Base-by-base conservation (phyloP, 1,139 yeast genomes). In the Pichia sp. region DNA sequence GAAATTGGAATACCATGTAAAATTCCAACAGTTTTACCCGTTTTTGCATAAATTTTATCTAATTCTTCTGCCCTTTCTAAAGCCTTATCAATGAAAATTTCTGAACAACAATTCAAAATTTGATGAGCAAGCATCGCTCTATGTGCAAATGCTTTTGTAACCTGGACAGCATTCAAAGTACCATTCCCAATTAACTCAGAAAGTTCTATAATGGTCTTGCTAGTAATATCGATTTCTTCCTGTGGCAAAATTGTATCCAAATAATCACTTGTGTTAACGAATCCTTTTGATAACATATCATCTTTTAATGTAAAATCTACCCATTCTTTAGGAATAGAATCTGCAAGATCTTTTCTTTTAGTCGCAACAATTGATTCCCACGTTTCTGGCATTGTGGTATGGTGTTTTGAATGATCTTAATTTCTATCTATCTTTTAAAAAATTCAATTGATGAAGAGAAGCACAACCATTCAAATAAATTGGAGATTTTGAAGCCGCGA, bases 1-100 rank as follows among this genome's bases (percentile, higher is more conserved):
- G 84, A 75, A 28, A 81, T 64, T 7, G 88, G 88, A 43, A 81
- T 60, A 2, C 88, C 88, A 41, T 80, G 85, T 30, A 80, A 60
- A 4, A 81, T 78, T 13, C 82, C 81, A 6, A 65, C 42, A 0
- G 61, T 47, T 35, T 61, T 57, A 4, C 72, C 74, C 3, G 57
- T 56, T 30, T 55, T 45, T 13, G 47, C 46, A 35, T 50, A 63
- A 44, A 61, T 57, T 13, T 56, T 60, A 50, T 76, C 81, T 47
- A 74, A 62, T 40, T 61, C 61, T 46, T 67, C 58, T 1, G 80
- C 80, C 30, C 70, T 56, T 24, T 50, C 50, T 13, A 69, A 48
- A 1, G 69, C 70, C 25, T 52, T 53, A 7, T 61, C 63, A 33
- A 65, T 59, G 48, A 67, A 61, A 31, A 67, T 59, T 46, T 67